Conservation (phyloP, 1,284 basidiomycete genomes). For the Fomitopsis schrenkii region DNA sequence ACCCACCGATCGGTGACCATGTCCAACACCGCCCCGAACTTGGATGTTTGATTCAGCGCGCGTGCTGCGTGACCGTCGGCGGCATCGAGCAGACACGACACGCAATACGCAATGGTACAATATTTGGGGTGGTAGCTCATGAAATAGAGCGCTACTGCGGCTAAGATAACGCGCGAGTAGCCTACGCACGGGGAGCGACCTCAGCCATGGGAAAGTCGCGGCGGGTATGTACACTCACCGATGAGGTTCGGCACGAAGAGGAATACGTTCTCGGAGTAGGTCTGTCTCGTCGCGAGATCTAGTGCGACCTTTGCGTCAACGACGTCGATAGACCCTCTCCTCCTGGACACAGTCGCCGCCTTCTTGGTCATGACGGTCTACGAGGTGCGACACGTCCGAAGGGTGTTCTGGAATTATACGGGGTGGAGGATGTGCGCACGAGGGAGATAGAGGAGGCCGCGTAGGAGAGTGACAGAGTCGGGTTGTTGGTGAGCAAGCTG, state of each 20-base stretch:
- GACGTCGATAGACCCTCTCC: slow-evolving; percentile 45
- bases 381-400: background rate
- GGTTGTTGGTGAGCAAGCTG: background rate
- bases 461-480: background rate
- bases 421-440: background rate
- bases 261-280: slow-evolving; percentile 89
- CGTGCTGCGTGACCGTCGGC: slow-evolving; percentile 96
- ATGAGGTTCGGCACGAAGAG: slow-evolving; percentile 97
- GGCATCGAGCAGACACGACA: slow-evolving; percentile 95
- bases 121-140: slow-evolving; percentile 95
- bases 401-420: background rate
- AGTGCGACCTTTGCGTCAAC: slow-evolving; percentile 79
- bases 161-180: slow-evolving; percentile 89
- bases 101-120: slow-evolving; percentile 86
- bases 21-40: slow-evolving; percentile 97
- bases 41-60: slow-evolving; percentile 84
- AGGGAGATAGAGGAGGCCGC: background rate
- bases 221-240: slow-evolving; percentile 43
- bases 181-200: slow-evolving; percentile 42
- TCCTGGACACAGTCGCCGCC: slow-evolving; percentile 15
- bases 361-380: slow-evolving; percentile 23
- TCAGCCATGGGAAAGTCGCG: background rate
- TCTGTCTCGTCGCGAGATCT: slow-evolving; percentile 79
- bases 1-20: slow-evolving; percentile 99
- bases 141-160: slow-evolving; percentile 85